Percentiles rank a stretch among this genome's conserved stretches.
phyloP scores from a whole-genome alignment of 2,329 filamentous ascomycete genomes.

The Ophiocordyceps camponoti-saundersi region DNA sequence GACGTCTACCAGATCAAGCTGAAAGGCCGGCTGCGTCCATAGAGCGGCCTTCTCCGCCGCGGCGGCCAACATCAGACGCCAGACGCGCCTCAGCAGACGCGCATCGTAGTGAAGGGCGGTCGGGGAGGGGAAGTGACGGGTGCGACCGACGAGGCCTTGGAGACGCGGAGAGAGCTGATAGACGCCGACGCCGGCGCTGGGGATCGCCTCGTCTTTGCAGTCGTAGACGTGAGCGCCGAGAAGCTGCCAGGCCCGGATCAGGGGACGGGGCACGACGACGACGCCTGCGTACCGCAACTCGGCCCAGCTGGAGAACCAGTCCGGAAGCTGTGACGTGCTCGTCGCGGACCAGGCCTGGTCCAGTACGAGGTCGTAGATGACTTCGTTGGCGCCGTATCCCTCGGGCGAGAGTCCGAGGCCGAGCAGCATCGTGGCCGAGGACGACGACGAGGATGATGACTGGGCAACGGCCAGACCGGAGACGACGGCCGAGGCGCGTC shows the following conservation, averaged over 20 bases:
- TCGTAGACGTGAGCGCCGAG: constrained; percentile 28
- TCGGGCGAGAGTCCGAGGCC: constrained; percentile 32
- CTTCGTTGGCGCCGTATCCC: constrained; percentile 33
- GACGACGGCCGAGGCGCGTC: constrained; percentile 30
- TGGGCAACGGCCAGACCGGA: constrained; percentile 26
- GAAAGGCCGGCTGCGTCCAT: constrained; percentile 23
- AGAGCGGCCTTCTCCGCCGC: constrained; percentile 13
- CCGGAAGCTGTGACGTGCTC: constrained; percentile 16
- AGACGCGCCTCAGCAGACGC: constrained; percentile 17
- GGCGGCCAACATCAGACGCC: constrained; percentile 20
- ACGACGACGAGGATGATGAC: constrained; percentile 22
- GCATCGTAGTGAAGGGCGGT: constrained; percentile 26
- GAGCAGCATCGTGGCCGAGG: constrained; percentile 26
- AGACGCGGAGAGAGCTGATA: constrained; percentile 25
- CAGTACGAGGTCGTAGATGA: constrained; percentile 31
- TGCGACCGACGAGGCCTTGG: constrained; percentile 19
- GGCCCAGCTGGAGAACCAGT: constrained; percentile 29
- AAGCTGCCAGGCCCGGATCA: constrained; percentile 28
- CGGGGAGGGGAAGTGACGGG: constrained; percentile 18
- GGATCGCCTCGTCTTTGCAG: constrained; percentile 25
- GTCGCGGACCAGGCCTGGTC: constrained; percentile 29
- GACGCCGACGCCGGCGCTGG: constrained; percentile 25
- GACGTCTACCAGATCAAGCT: constrained; percentile 29
- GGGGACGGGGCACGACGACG: constrained; percentile 8
- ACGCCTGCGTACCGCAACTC: constrained; percentile 19